Evolutionary conservation across 768 basidiomycete genomes (phyloP).

Genomic region (Mycena capillaripes): DNA sequence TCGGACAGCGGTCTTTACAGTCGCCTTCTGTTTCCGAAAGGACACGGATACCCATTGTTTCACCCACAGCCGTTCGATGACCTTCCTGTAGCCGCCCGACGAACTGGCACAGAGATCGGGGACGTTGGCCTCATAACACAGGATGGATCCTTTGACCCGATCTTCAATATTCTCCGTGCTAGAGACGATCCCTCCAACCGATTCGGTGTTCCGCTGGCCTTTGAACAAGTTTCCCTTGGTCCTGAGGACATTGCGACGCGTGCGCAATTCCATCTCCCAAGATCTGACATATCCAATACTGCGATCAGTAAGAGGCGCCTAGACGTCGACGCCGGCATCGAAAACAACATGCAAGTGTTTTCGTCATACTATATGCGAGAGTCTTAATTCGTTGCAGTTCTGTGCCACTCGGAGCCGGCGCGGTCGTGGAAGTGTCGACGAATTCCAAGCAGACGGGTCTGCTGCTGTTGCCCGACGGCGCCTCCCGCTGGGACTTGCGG

Average conservation of each 20-base stretch:
- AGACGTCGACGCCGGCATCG: neutral
- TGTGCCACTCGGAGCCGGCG: neutral
- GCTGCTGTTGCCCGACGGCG: conserved; percentile 33
- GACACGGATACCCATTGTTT: conserved; percentile 16
- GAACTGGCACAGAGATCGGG: conserved; percentile 23
- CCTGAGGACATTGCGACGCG: neutral
- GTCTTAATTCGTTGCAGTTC: neutral
- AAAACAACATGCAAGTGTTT: conserved; percentile 5
- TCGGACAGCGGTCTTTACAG: conserved; percentile 8
- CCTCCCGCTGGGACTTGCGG: conserved; percentile 15
- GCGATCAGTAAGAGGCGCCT: conserved; percentile 1
- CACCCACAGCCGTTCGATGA: conserved; percentile 6
- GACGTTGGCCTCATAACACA: conserved; percentile 32
- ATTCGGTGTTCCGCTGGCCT: conserved; percentile 23
- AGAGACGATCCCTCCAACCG: conserved; percentile 25
- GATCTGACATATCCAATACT: conserved; percentile 14
- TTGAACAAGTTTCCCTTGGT: conserved; percentile 5
- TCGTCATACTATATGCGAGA: neutral
- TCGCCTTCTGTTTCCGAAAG: conserved; percentile 1
- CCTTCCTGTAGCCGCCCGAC: neutral
- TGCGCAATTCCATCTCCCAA: neutral
- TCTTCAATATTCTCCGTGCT: conserved; percentile 34
- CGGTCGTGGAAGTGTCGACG: conserved; percentile 20
- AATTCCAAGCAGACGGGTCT: conserved; percentile 18
- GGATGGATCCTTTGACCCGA: conserved; percentile 30